Base-by-base conservation (phyloP, 164 flowering plant species). In the Chloranthus sessilifolius region DNA sequence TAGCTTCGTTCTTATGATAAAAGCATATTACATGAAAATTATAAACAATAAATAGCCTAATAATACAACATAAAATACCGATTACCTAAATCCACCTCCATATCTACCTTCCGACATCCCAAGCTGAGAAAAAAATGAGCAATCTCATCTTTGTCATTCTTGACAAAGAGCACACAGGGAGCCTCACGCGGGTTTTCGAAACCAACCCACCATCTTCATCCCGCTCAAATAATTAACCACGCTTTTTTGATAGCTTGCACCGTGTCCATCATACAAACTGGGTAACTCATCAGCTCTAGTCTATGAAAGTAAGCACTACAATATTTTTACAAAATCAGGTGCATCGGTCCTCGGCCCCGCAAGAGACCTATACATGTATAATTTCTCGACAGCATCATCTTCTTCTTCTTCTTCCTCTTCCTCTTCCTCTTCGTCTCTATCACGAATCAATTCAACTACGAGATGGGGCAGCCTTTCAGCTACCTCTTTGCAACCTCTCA, bases 301-400 rank as follows among this genome's bases (percentile, higher is more conserved):
- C 26, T n/a, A 52, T 39, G n/a, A n/a, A 26, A 21, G 11, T 27
- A 52, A 22, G 48, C 29, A n/a, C 65, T 73, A 81, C 71, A 88
- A 60, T 60, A 83, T 88, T 7, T 75, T 41, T 31, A 88, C 90
- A 53, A 64, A 71, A 10, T 24, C 24, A 7, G 94, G 90, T 41
- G 67, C 76, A 79, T 88, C 96, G n/a, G 55, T 50, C 61, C 96
- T 67, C n/a, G 80, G 84, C 29, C 80, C 77, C 12, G 71, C 85
- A 56, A 88, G 84, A 52, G 94, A 84, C 19, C 88, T 70, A 58
- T 88, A 88, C 85, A 88, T 56, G 62, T 88, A 88, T 35, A 84
- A 56, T 41, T 68, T 77, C 44, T 77, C 77, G 19, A 77, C 74
- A 53, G 10, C 7, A 3, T 74, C 70, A 33, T 53, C 64, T 10